Conservation (phyloP, 495 filamentous ascomycete species). For the Neurospora africana region DNA sequence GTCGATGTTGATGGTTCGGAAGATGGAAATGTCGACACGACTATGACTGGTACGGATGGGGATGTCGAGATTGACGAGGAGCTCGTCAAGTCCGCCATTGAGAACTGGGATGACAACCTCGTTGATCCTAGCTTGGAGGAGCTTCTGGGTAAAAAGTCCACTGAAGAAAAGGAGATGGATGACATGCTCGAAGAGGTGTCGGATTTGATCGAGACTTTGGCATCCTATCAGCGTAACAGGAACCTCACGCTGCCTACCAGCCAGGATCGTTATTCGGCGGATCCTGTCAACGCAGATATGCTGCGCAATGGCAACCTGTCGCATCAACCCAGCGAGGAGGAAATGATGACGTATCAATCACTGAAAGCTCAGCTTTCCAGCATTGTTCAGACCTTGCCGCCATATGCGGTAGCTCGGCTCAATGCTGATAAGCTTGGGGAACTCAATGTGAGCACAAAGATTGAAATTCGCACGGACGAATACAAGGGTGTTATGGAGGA, state of each 20-base stretch:
- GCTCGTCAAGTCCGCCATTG: slow-evolving; percentile 35
- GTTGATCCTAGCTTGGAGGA: slow-evolving; percentile 43
- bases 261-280: slow-evolving; percentile 36
- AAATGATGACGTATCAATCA: slow-evolving; percentile 62
- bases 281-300: slow-evolving; percentile 42
- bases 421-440: slow-evolving; percentile 75
- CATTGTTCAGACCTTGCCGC: slow-evolving; percentile 67
- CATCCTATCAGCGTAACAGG: slow-evolving; percentile 78
- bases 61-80: slow-evolving; percentile 31
- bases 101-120: slow-evolving; percentile 38
- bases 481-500: slow-evolving; percentile 79
- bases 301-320: slow-evolving; percentile 37
- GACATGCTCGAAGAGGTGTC: slow-evolving; percentile 72
- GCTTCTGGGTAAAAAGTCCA: slow-evolving; percentile 36
- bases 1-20: slow-evolving; percentile 30
- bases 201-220: slow-evolving; percentile 71
- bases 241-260: slow-evolving; percentile 49
- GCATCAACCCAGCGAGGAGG: slow-evolving; percentile 47
- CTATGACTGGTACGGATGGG: slow-evolving; percentile 21
- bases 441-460: slow-evolving; percentile 72
- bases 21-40: slow-evolving; percentile 23
- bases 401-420: slow-evolving; percentile 76
- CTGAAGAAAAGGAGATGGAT: slow-evolving; percentile 53
- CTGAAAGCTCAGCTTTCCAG: slow-evolving; percentile 61
- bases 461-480: slow-evolving; percentile 58